Conservation (phyloP, 2,329 filamentous ascomycete species). For the Trichophyton schoenleinii region DNA sequence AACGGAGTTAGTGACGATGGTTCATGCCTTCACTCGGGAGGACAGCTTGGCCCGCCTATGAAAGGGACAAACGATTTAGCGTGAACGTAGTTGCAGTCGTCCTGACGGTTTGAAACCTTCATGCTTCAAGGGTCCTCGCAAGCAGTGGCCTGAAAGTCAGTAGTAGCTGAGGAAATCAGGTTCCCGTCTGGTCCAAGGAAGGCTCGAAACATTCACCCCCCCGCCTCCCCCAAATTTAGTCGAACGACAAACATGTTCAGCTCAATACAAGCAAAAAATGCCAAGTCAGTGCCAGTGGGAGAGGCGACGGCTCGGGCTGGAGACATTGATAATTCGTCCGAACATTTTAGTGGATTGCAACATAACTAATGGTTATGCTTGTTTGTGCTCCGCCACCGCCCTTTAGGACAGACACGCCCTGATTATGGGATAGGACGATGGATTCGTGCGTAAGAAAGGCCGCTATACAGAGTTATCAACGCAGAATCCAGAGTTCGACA, state of each 20-base stretch:
- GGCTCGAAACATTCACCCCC: not conserved
- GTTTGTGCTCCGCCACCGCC: not conserved
- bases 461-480: not conserved
- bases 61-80: not conserved
- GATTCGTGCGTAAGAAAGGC: not conserved
- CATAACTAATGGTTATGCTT: not conserved
- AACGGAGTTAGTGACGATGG: not conserved
- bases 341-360: not conserved
- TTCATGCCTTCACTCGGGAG: not conserved
- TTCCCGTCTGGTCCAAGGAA: not conserved
- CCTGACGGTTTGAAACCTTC: not conserved
- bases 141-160: not conserved
- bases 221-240: not conserved
- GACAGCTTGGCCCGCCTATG: not conserved
- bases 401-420: not conserved
- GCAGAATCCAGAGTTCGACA: not conserved
- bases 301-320: not conserved
- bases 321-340: not conserved
- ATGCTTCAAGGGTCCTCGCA: not conserved
- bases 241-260: not conserved
- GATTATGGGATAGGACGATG: not conserved
- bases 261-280: not conserved
- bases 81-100: not conserved
- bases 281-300: not conserved
- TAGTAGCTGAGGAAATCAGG: not conserved